Percentiles rank a stretch among this genome's conserved stretches.
Evolutionary conservation across 106 monocot genomes (phyloP).

Genomic region (Dendrobium huoshanense): DNA sequence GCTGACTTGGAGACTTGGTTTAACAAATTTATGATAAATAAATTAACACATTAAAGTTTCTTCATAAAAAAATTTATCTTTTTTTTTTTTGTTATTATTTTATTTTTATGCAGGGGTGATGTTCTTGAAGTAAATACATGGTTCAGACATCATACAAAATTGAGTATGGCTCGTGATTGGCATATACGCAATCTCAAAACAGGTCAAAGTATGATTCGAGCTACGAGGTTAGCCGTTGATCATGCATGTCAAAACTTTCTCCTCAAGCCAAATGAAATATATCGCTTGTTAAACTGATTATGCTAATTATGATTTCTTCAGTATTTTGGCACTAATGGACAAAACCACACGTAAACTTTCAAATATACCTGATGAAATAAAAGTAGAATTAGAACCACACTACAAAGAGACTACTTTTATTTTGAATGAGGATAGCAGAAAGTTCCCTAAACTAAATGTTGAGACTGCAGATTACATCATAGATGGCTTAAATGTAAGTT

Average conservation of each 20-base stretch:
- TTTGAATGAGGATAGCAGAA: slow-evolving; percentile 34
- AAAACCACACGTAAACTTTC: slow-evolving; percentile 46
- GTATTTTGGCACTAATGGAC: slow-evolving; percentile 54
- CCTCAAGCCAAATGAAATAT: too few relatives aligned
- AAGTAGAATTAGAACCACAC: slow-evolving; percentile 41
- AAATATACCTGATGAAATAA: slow-evolving; percentile 52
- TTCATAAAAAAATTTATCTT: background rate
- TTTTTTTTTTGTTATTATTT: background rate
- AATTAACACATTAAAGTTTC: too few relatives aligned
- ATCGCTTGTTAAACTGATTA: too few relatives aligned
- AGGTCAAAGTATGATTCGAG: slow-evolving; percentile 59
- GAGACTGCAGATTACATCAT: slow-evolving; percentile 47
- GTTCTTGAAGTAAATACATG: slow-evolving; percentile 80
- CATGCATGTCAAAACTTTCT: background rate
- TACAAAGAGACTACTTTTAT: slow-evolving; percentile 30
- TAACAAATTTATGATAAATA: too few relatives aligned
- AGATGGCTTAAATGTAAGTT: slow-evolving; percentile 69
- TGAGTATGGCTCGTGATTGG: too few relatives aligned
- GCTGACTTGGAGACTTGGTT: too few relatives aligned
- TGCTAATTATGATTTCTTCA: background rate
- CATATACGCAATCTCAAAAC: too few relatives aligned
- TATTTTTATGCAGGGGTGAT: slow-evolving; percentile 58
- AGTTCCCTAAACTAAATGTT: slow-evolving; percentile 41
- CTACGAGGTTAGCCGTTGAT: slow-evolving; percentile 37
- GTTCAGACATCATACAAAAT: slow-evolving; percentile 51